phyloP scores from a whole-genome alignment of 139 green algal genomes.

The Parachlorella kessleri region DNA sequence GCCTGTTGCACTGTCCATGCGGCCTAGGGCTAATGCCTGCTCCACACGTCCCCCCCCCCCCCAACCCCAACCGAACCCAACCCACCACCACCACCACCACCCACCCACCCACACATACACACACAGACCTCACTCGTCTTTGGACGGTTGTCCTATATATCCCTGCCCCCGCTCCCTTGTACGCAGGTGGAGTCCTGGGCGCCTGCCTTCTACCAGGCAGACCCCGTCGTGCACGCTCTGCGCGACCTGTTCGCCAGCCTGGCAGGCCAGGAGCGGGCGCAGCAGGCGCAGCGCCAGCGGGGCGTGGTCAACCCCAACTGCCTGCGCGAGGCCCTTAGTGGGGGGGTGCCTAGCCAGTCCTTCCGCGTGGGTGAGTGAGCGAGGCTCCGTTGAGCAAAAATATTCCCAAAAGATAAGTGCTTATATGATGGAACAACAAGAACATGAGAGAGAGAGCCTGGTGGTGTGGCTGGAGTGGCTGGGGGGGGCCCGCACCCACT shows the following conservation, averaged over 20 bases:
- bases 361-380: slow-evolving; percentile 47
- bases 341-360: slow-evolving; percentile 27
- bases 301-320: slow-evolving; percentile 54
- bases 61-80: not conserved
- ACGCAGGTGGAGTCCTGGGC: not conserved
- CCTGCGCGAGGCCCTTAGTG: slow-evolving; percentile 72
- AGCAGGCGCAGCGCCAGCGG: not conserved
- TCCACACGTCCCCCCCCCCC: no score
- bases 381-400: no score
- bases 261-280: slow-evolving; percentile 32
- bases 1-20: not conserved
- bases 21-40: not conserved
- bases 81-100: not conserved
- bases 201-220: not conserved
- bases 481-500: not conserved
- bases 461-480: not conserved
- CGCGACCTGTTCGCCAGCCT: slow-evolving; percentile 55
- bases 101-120: not conserved
- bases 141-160: no score
- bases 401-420: no score
- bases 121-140: no score
- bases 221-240: slow-evolving; percentile 59
- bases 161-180: not conserved
- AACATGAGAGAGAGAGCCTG: no score
- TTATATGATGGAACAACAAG: no score